Conservation (phyloP, 108 stramenopile species). For the Licmophora abbreviata region DNA sequence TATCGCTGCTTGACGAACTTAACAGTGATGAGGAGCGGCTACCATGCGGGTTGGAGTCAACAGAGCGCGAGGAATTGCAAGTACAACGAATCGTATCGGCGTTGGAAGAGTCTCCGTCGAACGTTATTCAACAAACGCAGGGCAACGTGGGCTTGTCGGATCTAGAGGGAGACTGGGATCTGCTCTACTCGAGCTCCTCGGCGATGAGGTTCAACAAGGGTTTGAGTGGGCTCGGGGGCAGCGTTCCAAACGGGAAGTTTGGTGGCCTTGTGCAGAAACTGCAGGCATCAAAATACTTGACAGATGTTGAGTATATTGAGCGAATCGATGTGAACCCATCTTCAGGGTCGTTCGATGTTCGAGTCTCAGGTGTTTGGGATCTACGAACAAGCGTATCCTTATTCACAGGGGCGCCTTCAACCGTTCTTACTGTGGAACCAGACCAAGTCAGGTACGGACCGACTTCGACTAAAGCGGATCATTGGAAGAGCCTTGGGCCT, state of each 20-base stretch:
- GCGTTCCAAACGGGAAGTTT: slow-evolving; percentile 70
- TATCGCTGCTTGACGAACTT: slow-evolving; percentile 28
- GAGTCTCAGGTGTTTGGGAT: slow-evolving; percentile 71
- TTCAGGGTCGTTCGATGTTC: slow-evolving; percentile 59
- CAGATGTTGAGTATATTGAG: slow-evolving; percentile 71
- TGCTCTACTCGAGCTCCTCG: slow-evolving; percentile 69
- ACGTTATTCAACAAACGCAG: slow-evolving; percentile 21
- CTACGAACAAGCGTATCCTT: slow-evolving; percentile 53
- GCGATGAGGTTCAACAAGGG: slow-evolving; percentile 83
- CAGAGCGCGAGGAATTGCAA: slow-evolving; percentile 53
- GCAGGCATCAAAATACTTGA: slow-evolving; percentile 36
- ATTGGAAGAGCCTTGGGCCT: slow-evolving; percentile 80
- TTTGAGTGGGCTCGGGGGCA: slow-evolving; percentile 70
- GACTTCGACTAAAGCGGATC: slow-evolving; percentile 67
- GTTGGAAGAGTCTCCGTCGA: slow-evolving; percentile 46
- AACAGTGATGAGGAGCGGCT: slow-evolving; percentile 36
- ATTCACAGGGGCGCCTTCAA: slow-evolving; percentile 63
- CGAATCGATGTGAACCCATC: slow-evolving; percentile 50
- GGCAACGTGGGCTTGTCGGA: slow-evolving; percentile 29
- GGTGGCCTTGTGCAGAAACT: slow-evolving; percentile 53
- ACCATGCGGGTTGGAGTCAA: slow-evolving; percentile 59
- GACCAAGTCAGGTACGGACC: slow-evolving; percentile 66
- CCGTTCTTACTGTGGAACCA: slow-evolving; percentile 56
- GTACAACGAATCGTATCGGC: slow-evolving; percentile 48
- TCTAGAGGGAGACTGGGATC: slow-evolving; percentile 66